Conservation (phyloP, 2,329 filamentous ascomycete species). For the Neopestalotiopsis rosae region DNA sequence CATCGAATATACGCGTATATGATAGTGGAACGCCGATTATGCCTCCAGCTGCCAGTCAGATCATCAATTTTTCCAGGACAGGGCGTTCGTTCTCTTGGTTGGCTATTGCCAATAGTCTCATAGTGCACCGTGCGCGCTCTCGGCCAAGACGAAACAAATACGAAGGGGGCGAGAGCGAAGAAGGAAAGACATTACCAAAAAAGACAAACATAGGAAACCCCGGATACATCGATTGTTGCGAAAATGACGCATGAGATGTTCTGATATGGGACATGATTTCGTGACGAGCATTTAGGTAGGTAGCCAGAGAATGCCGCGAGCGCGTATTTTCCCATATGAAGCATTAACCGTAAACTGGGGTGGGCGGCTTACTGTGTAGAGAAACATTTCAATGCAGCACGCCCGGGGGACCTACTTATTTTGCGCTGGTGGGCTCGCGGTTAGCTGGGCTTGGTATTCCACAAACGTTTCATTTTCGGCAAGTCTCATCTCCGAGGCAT, state of each 20-base stretch:
- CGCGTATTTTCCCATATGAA: not conserved
- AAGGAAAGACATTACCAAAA: too few species aligned
- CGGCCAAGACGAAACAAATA: not conserved
- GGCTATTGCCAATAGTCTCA: conserved; percentile 5
- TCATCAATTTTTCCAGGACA: not conserved
- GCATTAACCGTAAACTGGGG: too few species aligned
- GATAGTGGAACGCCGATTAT: not conserved
- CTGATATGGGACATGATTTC: not conserved
- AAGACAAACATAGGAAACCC: too few species aligned
- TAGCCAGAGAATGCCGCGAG: not conserved
- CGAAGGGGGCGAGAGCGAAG: too few species aligned
- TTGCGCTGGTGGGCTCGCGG: not conserved
- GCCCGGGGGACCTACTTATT: conserved; percentile 2
- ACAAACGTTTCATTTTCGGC: conserved; percentile 13
- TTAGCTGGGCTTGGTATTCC: conserved; percentile 9
- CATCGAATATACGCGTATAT: not conserved
- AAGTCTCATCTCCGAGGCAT: conserved; percentile 16
- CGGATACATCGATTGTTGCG: not conserved
- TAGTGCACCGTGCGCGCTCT: not conserved
- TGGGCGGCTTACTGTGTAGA: not conserved
- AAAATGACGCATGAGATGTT: not conserved
- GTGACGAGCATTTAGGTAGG: not conserved
- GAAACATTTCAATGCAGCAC: not conserved
- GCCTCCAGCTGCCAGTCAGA: not conserved
- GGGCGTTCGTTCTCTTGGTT: not conserved